Percentiles rank a stretch among this genome's conserved stretches.
phyloP scores from a whole-genome alignment of 768 basidiomycete species.

The Antrodiella citrinella region DNA sequence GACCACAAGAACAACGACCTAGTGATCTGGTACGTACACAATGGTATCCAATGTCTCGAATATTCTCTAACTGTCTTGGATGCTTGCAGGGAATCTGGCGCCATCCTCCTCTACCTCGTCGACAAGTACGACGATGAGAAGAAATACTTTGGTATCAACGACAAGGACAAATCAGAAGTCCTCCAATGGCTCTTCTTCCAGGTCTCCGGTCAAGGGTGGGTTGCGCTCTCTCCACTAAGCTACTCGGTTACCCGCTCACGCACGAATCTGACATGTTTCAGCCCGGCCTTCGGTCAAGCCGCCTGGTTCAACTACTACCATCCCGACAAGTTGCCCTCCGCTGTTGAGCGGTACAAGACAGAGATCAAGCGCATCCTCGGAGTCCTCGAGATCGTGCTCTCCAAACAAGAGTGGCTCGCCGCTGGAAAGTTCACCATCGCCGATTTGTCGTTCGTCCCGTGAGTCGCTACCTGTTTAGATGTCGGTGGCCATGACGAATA shows the following conservation, averaged over 20 bases:
- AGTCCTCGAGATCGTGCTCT: conserved; percentile 22
- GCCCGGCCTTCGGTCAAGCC: conserved; percentile 22
- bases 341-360: conserved; percentile 22
- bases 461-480: no score
- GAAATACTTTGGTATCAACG: conserved; percentile 18
- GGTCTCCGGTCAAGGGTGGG: conserved; percentile 24
- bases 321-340: conserved; percentile 22
- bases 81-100: conserved; percentile 26
- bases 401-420: conserved; percentile 22
- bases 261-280: no score
- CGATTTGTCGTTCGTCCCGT: conserved; percentile 17
- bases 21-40: conserved; percentile 19
- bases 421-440: conserved; percentile 16
- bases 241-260: conserved; percentile 24
- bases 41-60: no score
- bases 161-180: conserved; percentile 12
- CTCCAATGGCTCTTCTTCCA: conserved; percentile 39
- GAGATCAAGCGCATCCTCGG: conserved; percentile 20
- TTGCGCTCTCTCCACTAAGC: neutral
- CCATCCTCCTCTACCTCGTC: conserved; percentile 34
- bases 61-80: neutral
- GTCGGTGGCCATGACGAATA: no score
- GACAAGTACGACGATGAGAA: conserved; percentile 35
- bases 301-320: conserved; percentile 21
- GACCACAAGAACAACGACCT: conserved; percentile 26